A percentile compares a stretch with the other conserved stretches of the same genome.
Evolutionary conservation across 192 early-diverging fungal species (phyloP).

Genomic region (Fimicolochytrium jonesii): DNA sequence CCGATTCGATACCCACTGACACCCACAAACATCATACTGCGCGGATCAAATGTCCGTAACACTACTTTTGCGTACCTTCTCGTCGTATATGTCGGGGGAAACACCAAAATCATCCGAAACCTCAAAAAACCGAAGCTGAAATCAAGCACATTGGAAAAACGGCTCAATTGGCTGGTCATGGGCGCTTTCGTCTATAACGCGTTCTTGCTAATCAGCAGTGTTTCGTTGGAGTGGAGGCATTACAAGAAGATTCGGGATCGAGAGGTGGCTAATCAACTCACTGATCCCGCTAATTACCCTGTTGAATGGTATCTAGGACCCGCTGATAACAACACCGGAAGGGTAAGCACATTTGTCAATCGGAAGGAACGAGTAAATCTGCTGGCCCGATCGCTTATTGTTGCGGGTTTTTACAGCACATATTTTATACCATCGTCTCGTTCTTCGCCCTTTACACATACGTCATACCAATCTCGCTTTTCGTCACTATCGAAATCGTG

Average conservation of each 20-base stretch:
- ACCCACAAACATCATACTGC: slow-evolving; percentile 72
- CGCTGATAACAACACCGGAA: neutral
- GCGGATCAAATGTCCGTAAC: slow-evolving; percentile 67
- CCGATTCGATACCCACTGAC: slow-evolving; percentile 18
- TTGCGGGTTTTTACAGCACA: slow-evolving; percentile 18
- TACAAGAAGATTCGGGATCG: slow-evolving; percentile 20
- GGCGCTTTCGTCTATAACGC: slow-evolving; percentile 45
- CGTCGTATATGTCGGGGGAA: slow-evolving; percentile 53
- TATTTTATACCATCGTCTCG: slow-evolving; percentile 30
- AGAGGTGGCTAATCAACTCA: slow-evolving; percentile 9
- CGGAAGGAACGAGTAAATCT: no score
- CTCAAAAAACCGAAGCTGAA: slow-evolving; percentile 53
- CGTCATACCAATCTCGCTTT: slow-evolving; percentile 71
- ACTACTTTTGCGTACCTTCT: slow-evolving; percentile 41
- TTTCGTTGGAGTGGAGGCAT: slow-evolving; percentile 28
- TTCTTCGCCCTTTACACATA: slow-evolving; percentile 62
- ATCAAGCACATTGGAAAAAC: slow-evolving; percentile 68
- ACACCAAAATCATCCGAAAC: slow-evolving; percentile 56
- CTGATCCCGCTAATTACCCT: slow-evolving; percentile 20
- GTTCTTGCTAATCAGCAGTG: slow-evolving; percentile 29
- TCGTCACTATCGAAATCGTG: slow-evolving; percentile 68
- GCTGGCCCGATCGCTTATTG: neutral
- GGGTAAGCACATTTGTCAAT: no score
- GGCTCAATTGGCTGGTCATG: slow-evolving; percentile 73
- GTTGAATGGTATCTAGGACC: slow-evolving; percentile 41